Evolutionary conservation across 768 basidiomycete genomes (phyloP).

Genomic region (Podaxis pistillaris): DNA sequence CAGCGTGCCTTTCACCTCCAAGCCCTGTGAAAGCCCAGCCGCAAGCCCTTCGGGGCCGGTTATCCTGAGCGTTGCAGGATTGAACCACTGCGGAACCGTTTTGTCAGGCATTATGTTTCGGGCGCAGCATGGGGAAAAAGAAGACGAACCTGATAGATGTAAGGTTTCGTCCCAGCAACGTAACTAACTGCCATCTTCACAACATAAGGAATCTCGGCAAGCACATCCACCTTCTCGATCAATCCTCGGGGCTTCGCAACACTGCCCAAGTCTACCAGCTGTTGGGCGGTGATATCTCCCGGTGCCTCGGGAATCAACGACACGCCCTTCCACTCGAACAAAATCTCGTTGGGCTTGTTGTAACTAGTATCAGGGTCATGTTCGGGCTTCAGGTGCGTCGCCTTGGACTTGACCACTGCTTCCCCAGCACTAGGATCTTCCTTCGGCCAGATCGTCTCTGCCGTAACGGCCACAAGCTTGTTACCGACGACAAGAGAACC

Average conservation of each 20-base stretch:
- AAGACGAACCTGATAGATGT: constrained; percentile 81
- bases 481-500: constrained; percentile 82
- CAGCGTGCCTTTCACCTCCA: constrained; percentile 63
- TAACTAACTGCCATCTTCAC: constrained; percentile 92
- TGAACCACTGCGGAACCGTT: constrained; percentile 40
- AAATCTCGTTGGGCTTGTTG: constrained; percentile 61
- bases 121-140: constrained; percentile 13
- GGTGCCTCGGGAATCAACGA: constrained; percentile 53
- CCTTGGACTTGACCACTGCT: constrained; percentile 54
- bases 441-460: constrained; percentile 75
- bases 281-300: constrained; percentile 54
- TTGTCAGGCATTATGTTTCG: constrained; percentile 17
- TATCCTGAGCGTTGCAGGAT: constrained; percentile 42
- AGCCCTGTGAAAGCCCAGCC: constrained; percentile 37
- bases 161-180: constrained; percentile 90
- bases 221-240: constrained; percentile 90
- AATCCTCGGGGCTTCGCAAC: constrained; percentile 65
- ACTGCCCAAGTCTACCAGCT: constrained; percentile 58
- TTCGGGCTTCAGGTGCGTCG: constrained; percentile 57
- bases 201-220: constrained; percentile 92
- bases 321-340: constrained; percentile 77
- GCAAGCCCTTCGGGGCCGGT: constrained; percentile 40
- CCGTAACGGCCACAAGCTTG: constrained; percentile 74
- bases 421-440: constrained; percentile 43
- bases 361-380: constrained; percentile 84